Evolutionary conservation across 1,139 yeast species (phyloP).

Genomic region (Nakaseomyces bracarensis): DNA sequence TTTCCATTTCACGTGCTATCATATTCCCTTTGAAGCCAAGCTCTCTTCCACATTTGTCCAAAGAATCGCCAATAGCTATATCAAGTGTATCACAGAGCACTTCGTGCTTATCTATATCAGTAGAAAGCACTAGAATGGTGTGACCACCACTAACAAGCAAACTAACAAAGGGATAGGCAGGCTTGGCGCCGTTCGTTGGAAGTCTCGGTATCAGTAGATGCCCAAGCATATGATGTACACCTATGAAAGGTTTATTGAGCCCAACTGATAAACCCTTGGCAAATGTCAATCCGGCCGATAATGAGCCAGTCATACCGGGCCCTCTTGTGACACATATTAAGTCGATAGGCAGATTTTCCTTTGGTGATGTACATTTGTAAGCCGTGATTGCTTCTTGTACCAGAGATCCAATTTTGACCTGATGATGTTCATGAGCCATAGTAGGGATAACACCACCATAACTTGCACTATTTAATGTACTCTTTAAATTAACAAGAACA

Average conservation of each 20-base stretch:
- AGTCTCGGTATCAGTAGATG: conserved; percentile 71
- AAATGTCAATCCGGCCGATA: conserved; percentile 71
- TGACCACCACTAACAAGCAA: conserved; percentile 91
- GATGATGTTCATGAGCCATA: conserved; percentile 76
- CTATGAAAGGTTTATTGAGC: conserved; percentile 67
- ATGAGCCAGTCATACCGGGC: conserved; percentile 93
- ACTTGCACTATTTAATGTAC: conserved; percentile 55
- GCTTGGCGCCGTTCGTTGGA: conserved; percentile 33
- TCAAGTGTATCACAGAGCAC: conserved; percentile 71
- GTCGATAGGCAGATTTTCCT: conserved; percentile 45
- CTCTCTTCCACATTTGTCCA: conserved; percentile 87
- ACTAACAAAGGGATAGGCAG: conserved; percentile 66
- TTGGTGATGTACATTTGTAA: conserved; percentile 20
- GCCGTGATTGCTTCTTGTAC: conserved; percentile 35
- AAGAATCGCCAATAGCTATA: conserved; percentile 87
- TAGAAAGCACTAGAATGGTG: conserved; percentile 72
- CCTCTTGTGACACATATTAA: conserved; percentile 87
- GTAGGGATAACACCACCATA: conserved; percentile 88
- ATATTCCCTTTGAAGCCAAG: conserved; percentile 72
- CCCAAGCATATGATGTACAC: conserved; percentile 96
- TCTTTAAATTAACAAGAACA: conserved; percentile 52
- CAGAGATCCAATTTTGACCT: conserved; percentile 42
- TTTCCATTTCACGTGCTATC: conserved; percentile 78
- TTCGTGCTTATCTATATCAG: conserved; percentile 53
- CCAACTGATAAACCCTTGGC: conserved; percentile 82